Evolutionary conservation across 768 basidiomycete genomes (phyloP).

Genomic region (Russula earlei): DNA sequence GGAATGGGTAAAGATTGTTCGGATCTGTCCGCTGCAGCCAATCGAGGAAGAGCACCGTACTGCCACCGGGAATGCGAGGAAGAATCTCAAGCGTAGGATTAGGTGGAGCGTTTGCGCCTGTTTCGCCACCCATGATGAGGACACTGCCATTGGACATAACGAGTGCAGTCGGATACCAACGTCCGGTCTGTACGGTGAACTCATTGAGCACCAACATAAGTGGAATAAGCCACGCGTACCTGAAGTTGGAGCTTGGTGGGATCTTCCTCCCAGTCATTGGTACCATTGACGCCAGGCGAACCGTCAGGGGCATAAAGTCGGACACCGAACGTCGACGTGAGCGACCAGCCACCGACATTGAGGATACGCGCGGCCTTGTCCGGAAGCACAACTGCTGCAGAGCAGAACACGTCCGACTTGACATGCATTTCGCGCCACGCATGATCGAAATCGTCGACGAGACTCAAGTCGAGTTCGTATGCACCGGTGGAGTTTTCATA

Average conservation of each 20-base stretch:
- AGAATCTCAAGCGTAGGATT: slow-evolving; percentile 65
- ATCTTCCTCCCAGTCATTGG: slow-evolving; percentile 77
- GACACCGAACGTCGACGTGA: slow-evolving; percentile 61
- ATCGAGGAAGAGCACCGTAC: slow-evolving; percentile 50
- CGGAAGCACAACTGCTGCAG: slow-evolving; percentile 62
- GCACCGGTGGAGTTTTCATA: slow-evolving; percentile 63
- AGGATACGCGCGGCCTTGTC: slow-evolving; percentile 61
- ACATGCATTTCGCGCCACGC: slow-evolving; percentile 75
- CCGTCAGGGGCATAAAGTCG: slow-evolving; percentile 69
- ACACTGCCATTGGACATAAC: slow-evolving; percentile 67
- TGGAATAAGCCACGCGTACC: slow-evolving; percentile 28
- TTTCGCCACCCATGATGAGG: slow-evolving; percentile 67
- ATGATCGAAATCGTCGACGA: slow-evolving; percentile 33
- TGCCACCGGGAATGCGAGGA: slow-evolving; percentile 55
- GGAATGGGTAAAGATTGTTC: slow-evolving; percentile 72
- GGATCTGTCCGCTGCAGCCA: slow-evolving; percentile 68
- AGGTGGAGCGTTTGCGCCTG: slow-evolving; percentile 57
- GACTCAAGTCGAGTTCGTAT: slow-evolving; percentile 62
- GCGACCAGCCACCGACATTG: slow-evolving; percentile 65
- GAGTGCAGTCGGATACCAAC: slow-evolving; percentile 67
- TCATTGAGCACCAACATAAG: not conserved
- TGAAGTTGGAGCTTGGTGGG: slow-evolving; percentile 47
- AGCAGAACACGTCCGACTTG: slow-evolving; percentile 73
- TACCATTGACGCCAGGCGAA: slow-evolving; percentile 54
- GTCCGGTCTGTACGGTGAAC: slow-evolving; percentile 34